Evolutionary conservation across 2,329 filamentous ascomycete species (phyloP), one percentile per base, ranked within the genome.

Genomic region (Alternaria arbusti): DNA sequence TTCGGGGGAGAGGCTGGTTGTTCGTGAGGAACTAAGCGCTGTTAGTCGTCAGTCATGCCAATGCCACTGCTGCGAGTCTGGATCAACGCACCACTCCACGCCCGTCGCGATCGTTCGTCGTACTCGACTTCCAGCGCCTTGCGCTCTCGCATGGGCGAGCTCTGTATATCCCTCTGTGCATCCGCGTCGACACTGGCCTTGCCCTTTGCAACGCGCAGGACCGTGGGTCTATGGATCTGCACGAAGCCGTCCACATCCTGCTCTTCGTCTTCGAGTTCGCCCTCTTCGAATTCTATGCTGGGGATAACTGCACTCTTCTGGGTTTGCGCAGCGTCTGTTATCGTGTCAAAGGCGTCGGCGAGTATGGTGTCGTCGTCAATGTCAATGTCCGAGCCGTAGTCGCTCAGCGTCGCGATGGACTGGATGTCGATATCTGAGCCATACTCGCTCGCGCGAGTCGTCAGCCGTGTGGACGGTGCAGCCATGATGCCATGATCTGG

Each of bases 341-440:
- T 61, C 9, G 63, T 65, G 52, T 69, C 65, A 17, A 70, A 61
- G 15, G 60, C 61, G 49, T 54, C 62, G 44, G 69, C 68, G 20
- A 73, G 63, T 40, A 67, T 78, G 50, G 83, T 82, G 65, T 87
- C 84, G 79, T 89, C 87, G 71, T 89, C 87, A 67, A 89, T 84
- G 11, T 83, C 81, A 68, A 90, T 86, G 62, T 91, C 89, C 3
- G 87, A 89, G 63, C 88, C 89, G 84, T 91, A 91, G 70, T 90
- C 88, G 76, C 86, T 89, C 63, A 64, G 57, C n/a, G 70, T 59
- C 40, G 66, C 43, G 28, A 69, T 25, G 22, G 68, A 70, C 66
- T 87, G 85, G 4, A 83, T 77, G 8, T 86, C 84, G 68, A 90
- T 84, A 64, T 91, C 88, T 6, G 87, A 88, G 64, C 87, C 89